These are phyloP conservation scores for Alternaria incomplexa DNA, from an alignment of 2,329 filamentous ascomycete species.

Conservation along the genomic window DNA sequence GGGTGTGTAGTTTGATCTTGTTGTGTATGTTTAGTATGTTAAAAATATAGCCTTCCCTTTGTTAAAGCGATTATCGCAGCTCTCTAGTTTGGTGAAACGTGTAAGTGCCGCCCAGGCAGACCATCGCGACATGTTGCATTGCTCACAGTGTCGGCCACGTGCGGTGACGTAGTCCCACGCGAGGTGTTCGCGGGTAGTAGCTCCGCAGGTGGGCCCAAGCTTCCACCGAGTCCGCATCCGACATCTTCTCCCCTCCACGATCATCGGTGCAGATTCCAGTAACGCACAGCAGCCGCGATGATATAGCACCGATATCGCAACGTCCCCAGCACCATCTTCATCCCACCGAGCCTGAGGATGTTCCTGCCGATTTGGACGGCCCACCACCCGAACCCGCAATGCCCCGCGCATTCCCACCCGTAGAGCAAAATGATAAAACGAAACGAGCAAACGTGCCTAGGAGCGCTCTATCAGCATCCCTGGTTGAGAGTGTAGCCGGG, in stretches of 20 bases:
- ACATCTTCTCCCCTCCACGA: conserved; percentile 11
- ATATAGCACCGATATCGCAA: not conserved
- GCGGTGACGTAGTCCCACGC: conserved; percentile 4
- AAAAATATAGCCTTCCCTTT: too few species aligned
- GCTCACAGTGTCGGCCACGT: not conserved
- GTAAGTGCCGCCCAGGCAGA: not conserved
- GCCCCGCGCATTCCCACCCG: conserved; percentile 58
- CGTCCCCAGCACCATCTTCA: not conserved
- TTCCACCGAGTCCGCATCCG: conserved; percentile 8
- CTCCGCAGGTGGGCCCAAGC: conserved; percentile 18
- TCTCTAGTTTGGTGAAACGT: not conserved
- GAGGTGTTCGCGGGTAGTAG: not conserved
- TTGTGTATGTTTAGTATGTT: not conserved
- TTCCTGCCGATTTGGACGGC: conserved; percentile 15
- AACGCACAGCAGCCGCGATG: conserved; percentile 5
- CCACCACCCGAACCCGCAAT: conserved; percentile 41
- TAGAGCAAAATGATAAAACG: conserved; percentile 48
- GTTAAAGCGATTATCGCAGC: not conserved
- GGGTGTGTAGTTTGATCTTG: too few species aligned
- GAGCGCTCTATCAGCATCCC: conserved; percentile 63
- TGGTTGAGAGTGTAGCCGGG: conserved; percentile 87
- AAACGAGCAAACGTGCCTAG: conserved; percentile 38
- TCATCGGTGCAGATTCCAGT: not conserved
- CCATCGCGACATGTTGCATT: not conserved
- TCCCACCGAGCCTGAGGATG: conserved; percentile 26